phyloP scores from a whole-genome alignment of 257 asterid species.

The Nicotiana noctiflora region DNA sequence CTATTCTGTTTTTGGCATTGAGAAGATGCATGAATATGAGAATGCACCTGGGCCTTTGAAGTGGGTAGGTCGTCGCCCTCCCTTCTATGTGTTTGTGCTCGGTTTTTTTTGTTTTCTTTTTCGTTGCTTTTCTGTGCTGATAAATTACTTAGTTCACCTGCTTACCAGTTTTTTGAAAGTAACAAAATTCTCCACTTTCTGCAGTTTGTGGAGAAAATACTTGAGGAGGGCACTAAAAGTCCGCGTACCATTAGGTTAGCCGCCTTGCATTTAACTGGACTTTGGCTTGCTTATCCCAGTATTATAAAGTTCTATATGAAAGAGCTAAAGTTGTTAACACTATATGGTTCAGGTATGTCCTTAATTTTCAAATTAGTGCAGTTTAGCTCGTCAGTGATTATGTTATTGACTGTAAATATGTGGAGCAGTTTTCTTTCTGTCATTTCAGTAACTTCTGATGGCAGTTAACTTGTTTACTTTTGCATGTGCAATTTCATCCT shows the following conservation, averaged over 20 bases:
- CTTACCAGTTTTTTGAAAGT: neutral
- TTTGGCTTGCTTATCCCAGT: slow-evolving; percentile 73
- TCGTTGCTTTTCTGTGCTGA: neutral
- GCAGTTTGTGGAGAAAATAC: slow-evolving; percentile 76
- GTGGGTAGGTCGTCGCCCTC: slow-evolving; percentile 49
- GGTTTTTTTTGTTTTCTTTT: too few relatives aligned
- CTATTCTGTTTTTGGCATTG: slow-evolving; percentile 63
- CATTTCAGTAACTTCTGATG: neutral
- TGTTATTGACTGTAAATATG: neutral
- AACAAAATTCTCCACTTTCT: slow-evolving; percentile 14
- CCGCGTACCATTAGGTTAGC: slow-evolving; percentile 98
- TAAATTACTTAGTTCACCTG: neutral
- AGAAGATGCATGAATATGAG: slow-evolving; percentile 59
- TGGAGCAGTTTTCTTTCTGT: slow-evolving; percentile 1
- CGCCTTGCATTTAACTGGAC: slow-evolving; percentile 84
- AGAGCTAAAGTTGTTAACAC: slow-evolving; percentile 73
- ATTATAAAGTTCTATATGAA: slow-evolving; percentile 65
- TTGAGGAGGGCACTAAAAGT: slow-evolving; percentile 90
- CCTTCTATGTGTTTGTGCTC: slow-evolving; percentile 14
- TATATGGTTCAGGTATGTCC: slow-evolving; percentile 84
- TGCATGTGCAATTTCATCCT: slow-evolving; percentile 4
- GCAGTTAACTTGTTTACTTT: neutral
- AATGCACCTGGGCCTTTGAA: slow-evolving; percentile 76
- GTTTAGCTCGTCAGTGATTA: neutral
- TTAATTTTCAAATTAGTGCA: neutral